phyloP scores from a whole-genome alignment of 2,329 filamentous ascomycete species.

The Aspergillus sp. region DNA sequence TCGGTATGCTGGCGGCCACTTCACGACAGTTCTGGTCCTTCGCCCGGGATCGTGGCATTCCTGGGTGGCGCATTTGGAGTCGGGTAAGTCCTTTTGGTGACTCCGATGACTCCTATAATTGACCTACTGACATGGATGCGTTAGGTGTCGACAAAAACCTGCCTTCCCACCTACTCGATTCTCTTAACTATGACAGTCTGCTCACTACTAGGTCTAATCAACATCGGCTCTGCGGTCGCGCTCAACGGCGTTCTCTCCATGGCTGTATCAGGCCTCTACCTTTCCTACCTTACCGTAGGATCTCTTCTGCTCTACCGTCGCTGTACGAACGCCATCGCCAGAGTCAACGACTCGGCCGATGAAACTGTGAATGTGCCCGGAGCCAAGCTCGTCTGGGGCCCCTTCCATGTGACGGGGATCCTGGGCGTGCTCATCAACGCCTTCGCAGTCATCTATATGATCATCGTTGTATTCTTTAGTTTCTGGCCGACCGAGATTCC shows the following conservation, averaged over 20 bases:
- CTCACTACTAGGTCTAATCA: constrained; percentile 34
- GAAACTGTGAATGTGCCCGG: constrained; percentile 25
- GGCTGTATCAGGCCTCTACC: constrained; percentile 31
- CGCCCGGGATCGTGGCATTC: constrained; percentile 26
- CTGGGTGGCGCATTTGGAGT: constrained; percentile 29
- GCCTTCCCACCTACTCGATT: constrained; percentile 27
- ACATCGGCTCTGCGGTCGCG: constrained; percentile 31
- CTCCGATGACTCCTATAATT: not conserved
- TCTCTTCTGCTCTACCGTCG: constrained; percentile 29
- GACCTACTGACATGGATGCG: not conserved
- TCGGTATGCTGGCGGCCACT: constrained; percentile 45
- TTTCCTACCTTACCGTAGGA: constrained; percentile 30
- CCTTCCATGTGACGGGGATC: constrained; percentile 27
- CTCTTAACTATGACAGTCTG: constrained; percentile 26
- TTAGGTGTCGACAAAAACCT: constrained; percentile 23
- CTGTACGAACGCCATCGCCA: constrained; percentile 19
- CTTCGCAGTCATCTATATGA: constrained; percentile 47
- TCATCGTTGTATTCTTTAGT: constrained; percentile 48
- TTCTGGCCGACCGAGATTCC: constrained; percentile 47
- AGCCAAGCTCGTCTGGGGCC: constrained; percentile 30
- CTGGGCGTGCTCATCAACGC: constrained; percentile 45
- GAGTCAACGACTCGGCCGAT: constrained; percentile 15
- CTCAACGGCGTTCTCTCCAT: constrained; percentile 36
- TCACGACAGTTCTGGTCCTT: constrained; percentile 41
- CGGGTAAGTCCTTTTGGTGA: constrained; percentile 16